Base-by-base conservation (phyloP, 1,284 basidiomycete genomes). In the Pseudozyma hubeiensis region DNA sequence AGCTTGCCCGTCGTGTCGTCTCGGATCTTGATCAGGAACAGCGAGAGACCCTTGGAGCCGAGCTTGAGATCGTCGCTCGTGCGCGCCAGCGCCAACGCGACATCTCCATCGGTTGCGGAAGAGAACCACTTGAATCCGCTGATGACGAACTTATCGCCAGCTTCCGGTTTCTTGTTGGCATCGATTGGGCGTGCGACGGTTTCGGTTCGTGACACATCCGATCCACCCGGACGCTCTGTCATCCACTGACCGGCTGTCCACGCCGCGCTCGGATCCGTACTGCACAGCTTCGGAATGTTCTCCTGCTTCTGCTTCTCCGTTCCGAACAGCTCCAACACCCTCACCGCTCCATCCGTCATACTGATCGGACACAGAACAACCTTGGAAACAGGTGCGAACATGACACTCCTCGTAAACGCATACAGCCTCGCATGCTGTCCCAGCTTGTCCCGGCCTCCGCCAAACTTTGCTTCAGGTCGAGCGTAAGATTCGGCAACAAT, bases 261-360 rank as follows among this genome's bases (percentile, higher is more conserved):
- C 0, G 90, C 90, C 30, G 84, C 67, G 0, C 85, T 77, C 1
- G 91, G 88, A 81, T 92, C 88, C 6, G 89, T 89, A 73, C 90
- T 91, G 50, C 41, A 41, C n/a, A 59, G 53, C 17, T 88, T 87
- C 19, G 90, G 87, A 5, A 90, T 81, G 9, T 91, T 76, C 17
- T 88, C 86, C 19, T 85, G 80, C 83, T 89, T 90, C 87, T 91
- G 88, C 40, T 86, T 86, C 0, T 86, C 81, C 0, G 89, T 89
- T 0, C 91, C 91, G 24, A 87, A 74, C 13, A 92, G 84, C 77
- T 92, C 91, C 19, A 92, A 86, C 0, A 91, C 90, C 86, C 91
- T 86, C 5, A 91, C 90, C 37, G 87, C 87, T 0, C 91, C 91
- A 78, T 93, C 91, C 0, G 91, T 91, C 91, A 92, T 92, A 44